These are phyloP conservation scores for Akanthomyces muscarius DNA, from an alignment of 2,329 filamentous ascomycete genomes.

Conservation along the genomic window DNA sequence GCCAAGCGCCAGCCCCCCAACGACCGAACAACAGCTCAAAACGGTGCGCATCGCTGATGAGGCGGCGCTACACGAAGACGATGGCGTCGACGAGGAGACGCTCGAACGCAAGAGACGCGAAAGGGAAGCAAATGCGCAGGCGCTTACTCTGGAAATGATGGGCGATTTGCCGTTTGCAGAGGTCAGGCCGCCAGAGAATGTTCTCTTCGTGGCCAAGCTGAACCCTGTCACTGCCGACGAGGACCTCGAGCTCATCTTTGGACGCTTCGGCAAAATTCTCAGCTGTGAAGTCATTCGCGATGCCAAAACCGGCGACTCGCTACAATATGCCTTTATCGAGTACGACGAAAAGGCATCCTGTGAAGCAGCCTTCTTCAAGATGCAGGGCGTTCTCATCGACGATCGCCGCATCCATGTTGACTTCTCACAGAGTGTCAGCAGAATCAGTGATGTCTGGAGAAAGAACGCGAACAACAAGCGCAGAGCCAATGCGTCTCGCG, in stretches of 20 bases:
- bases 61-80: slow-evolving; percentile 71
- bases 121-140: slow-evolving; percentile 87
- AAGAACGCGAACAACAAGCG: slow-evolving; percentile 80
- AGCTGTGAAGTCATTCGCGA: slow-evolving; percentile 96
- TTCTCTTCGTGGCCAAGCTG: slow-evolving; percentile 96
- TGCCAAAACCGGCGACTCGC: slow-evolving; percentile 85
- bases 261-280: slow-evolving; percentile 89
- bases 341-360: slow-evolving; percentile 90
- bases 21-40: slow-evolving; percentile 78
- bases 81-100: slow-evolving; percentile 69
- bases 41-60: slow-evolving; percentile 91
- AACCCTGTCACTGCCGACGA: slow-evolving; percentile 95
- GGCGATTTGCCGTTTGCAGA: slow-evolving; percentile 96
- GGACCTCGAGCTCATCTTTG: slow-evolving; percentile 93
- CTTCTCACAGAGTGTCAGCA: slow-evolving; percentile 91
- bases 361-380: slow-evolving; percentile 96
- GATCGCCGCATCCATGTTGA: slow-evolving; percentile 97
- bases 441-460: slow-evolving; percentile 85
- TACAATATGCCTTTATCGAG: slow-evolving; percentile 98
- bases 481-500: slow-evolving; percentile 49
- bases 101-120: slow-evolving; percentile 77
- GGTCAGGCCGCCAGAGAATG: slow-evolving; percentile 94
- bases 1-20: slow-evolving; percentile 74
- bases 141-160: slow-evolving; percentile 94
- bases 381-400: slow-evolving; percentile 96